Base-by-base conservation (phyloP, 495 filamentous ascomycete genomes). In the Hypoxylon rickii region DNA sequence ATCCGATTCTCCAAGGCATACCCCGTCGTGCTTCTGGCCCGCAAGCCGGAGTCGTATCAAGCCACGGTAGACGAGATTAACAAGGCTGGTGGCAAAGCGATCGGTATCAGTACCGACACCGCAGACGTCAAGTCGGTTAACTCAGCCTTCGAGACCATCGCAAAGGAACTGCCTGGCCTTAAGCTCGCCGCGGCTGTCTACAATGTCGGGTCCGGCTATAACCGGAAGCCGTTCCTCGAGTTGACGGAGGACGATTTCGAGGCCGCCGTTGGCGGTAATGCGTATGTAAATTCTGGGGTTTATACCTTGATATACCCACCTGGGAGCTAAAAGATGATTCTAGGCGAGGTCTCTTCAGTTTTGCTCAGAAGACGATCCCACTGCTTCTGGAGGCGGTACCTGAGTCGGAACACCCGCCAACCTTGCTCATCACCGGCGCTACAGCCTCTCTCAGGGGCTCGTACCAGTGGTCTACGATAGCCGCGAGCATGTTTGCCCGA, bases 391-490 rank as follows among this genome's bases (percentile, higher is more conserved):
- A 71, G 0, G 57, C 75, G 20, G 82, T 84, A 13, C 69, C 77
- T 3, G 51, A 61, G 36, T 74, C 77, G 15, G 62, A 72, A 29
- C 59, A 91, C 64, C 90, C 89, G 3, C 89, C 92, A 0, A 85
- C 88, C 1, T 76, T 97, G 26, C 87, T 96, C 68, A 87, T 96
- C 73, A 96, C 93, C 0, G 89, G 91, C 29, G 91, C 92, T 0
- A 96, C 92, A 0, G 91, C 90, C 2, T 90, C 86, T 11, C 37
- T 96, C 2, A 86, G 86, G 53, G 86, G 88, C 7, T 89, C 85
- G 3, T 83, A 89, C 0, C 76, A 76, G 3, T 90, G 89, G 73
- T 73, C 85, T 2, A 68, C 79, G 15, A 92, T 96, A 66, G 91
- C 90, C 0, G 79, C 84, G 6, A 84, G 85, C 37, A 96, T 95